Evolutionary conservation across 345 rosid genomes (phyloP), one percentile per base, ranked within the genome.

Genomic region (Euphorbia lathyris): DNA sequence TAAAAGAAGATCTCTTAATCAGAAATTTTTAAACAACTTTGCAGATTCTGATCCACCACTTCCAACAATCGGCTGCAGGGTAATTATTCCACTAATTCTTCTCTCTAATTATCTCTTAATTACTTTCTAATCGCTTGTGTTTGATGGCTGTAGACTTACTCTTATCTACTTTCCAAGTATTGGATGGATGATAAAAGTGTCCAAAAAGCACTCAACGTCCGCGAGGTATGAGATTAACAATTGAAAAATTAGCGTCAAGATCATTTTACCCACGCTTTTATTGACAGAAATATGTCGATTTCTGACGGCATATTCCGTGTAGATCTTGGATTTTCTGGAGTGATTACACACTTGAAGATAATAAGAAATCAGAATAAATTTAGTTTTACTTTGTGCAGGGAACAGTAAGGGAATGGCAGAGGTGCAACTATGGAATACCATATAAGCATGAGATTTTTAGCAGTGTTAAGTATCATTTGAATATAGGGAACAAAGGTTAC

Each of bases 141-240:
- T 50, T 4, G 13, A 13, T 22, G 10, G 0, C 25, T 34, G 65
- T 68, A 86, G 88, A 17, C 50, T 66, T 82, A 79, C 8, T 50
- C 66, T 3, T 81, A 79, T 72, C 63, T 75, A 61, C 83, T 86
- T 3, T 65, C 79, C 27, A 4, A 51, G 9, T 68, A 65, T 27
- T 84, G 90, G 90, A 67, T 16, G n/a, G 76, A 84, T 11, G 73
- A 86, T 19, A 40, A 75, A 20, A 62, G 59, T 16, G 88, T 84
- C 51, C 78, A 55, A 1, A 62, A 77, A n/a, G 83, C 87, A 7
- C 86, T 84, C 38, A 68, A 63, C 11, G 40, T 86, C 20, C 70
- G 80, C 58, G 64, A 86, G 84, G 90, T 86, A 73, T 22, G 70
- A 47, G 60, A 26, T 6, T 56, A 52, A 14, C 20, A 63, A 11